These are phyloP conservation scores for Haplographium delicatum DNA, from an alignment of 495 filamentous ascomycete species.

Conservation along the genomic window DNA sequence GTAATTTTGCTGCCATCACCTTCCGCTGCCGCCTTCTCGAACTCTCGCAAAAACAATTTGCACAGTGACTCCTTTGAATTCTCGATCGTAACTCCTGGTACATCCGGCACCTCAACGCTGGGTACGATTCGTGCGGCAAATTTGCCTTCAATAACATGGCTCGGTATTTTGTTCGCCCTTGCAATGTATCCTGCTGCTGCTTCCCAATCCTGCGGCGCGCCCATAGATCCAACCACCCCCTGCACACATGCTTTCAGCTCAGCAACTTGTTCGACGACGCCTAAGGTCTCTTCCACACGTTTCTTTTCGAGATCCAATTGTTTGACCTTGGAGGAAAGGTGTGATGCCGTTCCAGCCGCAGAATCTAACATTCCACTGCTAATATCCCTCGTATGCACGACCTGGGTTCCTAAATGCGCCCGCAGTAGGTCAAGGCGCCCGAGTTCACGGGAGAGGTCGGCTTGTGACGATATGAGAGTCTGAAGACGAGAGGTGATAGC, in stretches of 20 bases:
- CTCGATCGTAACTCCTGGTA: conserved; percentile 81
- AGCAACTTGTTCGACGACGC: conserved; percentile 90
- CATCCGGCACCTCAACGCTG: conserved; percentile 89
- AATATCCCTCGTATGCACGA: conserved; percentile 75
- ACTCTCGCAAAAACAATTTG: conserved; percentile 85
- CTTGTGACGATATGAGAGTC: conserved; percentile 69
- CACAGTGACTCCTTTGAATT: conserved; percentile 83
- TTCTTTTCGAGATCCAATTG: conserved; percentile 84
- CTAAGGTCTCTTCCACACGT: conserved; percentile 80
- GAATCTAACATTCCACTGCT: conserved; percentile 82
- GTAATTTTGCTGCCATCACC: conserved; percentile 83
- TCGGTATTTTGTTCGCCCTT: conserved; percentile 73
- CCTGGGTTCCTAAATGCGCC: conserved; percentile 80
- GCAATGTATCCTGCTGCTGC: conserved; percentile 85
- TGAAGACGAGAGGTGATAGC: conserved; percentile 69
- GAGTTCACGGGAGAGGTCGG: conserved; percentile 76
- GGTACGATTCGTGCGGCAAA: conserved; percentile 93
- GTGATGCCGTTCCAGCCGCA: conserved; percentile 78
- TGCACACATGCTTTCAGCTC: conserved; percentile 95
- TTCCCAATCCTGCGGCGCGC: conserved; percentile 97
- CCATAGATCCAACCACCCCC: conserved; percentile 94
- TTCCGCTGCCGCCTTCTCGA: conserved; percentile 84
- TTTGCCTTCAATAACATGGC: conserved; percentile 70
- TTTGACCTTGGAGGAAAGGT: conserved; percentile 80
- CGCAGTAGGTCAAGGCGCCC: conserved; percentile 85